These are phyloP conservation scores for Rhodotorula sp. DNA, from an alignment of 1,284 basidiomycete genomes.

Conservation along the genomic window DNA sequence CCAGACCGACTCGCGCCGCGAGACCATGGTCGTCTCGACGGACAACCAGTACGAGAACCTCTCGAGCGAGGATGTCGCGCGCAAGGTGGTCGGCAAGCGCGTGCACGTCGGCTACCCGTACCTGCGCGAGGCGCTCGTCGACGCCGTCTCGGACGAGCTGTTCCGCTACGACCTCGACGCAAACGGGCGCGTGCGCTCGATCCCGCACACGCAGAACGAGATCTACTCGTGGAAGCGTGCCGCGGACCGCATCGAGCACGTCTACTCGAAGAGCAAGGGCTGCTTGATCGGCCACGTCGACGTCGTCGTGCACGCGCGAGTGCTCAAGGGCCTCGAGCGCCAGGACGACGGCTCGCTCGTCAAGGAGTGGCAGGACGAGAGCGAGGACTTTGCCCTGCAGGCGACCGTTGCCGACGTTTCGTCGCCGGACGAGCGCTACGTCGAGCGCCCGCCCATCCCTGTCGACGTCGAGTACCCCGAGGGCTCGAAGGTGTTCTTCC, in stretches of 20 bases:
- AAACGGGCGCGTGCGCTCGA: conserved; percentile 1
- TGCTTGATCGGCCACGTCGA: conserved; percentile 81
- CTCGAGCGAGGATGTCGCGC: conserved; percentile 73
- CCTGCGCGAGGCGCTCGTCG: conserved; percentile 85
- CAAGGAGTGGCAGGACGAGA: conserved; percentile 93
- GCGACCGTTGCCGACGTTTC: conserved; percentile 73
- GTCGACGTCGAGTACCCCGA: conserved; percentile 86
- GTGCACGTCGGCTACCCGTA: conserved; percentile 92
- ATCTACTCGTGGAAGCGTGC: conserved; percentile 68
- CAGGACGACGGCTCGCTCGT: conserved; percentile 85
- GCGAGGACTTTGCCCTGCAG: conserved; percentile 82
- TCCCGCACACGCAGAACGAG: conserved; percentile 58
- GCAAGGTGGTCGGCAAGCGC: conserved; percentile 71
- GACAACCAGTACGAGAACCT: conserved; percentile 66
- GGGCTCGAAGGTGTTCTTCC: conserved; percentile 90
- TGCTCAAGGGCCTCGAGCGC: conserved; percentile 86
- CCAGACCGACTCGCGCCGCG: conserved; percentile 82
- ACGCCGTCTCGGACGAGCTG: conserved; percentile 79
- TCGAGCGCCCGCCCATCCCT: conserved; percentile 73
- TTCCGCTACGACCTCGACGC: conserved; percentile 77
- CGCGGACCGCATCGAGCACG: conserved; percentile 75
- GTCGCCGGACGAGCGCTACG: conserved; percentile 83
- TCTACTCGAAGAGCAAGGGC: conserved; percentile 86
- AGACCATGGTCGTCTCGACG: conserved; percentile 88
- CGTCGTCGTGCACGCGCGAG: conserved; percentile 76